Percentiles rank a stretch among this genome's conserved stretches.
Conservation (phyloP, 257 asterid genomes). For the Misopates orontium region DNA sequence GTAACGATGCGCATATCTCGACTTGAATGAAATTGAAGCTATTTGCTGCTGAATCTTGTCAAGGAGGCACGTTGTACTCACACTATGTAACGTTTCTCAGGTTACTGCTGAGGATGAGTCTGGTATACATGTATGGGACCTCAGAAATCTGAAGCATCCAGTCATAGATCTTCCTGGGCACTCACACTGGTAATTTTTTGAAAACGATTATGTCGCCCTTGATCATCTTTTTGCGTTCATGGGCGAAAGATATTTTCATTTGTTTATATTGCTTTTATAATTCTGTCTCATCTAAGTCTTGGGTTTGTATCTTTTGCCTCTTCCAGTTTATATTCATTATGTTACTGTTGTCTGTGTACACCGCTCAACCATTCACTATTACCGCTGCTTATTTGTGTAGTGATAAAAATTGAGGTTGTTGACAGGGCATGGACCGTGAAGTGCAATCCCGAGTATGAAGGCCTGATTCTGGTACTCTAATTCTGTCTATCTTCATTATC, state of each 20-base stretch:
- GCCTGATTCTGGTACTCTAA: constrained; percentile 78
- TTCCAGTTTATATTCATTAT: constrained; percentile 6
- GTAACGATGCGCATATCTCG: too few relatives aligned
- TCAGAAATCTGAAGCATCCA: constrained; percentile 72
- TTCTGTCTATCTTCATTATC: constrained; percentile 30
- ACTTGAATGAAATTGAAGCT: too few relatives aligned
- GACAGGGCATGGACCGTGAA: constrained; percentile 94
- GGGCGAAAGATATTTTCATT: constrained; percentile 3
- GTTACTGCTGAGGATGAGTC: constrained; percentile 98
- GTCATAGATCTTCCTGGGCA: constrained; percentile 92
- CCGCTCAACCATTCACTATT: constrained; percentile 11
- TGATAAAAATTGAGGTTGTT: constrained; percentile 34
- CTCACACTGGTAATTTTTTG: constrained; percentile 78
- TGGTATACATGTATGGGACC: constrained; percentile 94
- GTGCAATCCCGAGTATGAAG: constrained; percentile 88
- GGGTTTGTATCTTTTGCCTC: constrained; percentile 16
- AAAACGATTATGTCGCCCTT: constrained; percentile 13
- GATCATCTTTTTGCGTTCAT: constrained; percentile 19
- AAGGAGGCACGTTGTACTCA: too few relatives aligned
- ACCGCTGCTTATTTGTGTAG: constrained; percentile 10
- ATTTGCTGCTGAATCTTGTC: too few relatives aligned
- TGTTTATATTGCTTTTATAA: neutral
- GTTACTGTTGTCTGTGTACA: constrained; percentile 2
- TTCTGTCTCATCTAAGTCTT: constrained; percentile 13
- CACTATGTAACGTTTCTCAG: constrained; percentile 38